Conservation (phyloP, 441 rosid species). For the Euphorbia schlechtendalii region DNA sequence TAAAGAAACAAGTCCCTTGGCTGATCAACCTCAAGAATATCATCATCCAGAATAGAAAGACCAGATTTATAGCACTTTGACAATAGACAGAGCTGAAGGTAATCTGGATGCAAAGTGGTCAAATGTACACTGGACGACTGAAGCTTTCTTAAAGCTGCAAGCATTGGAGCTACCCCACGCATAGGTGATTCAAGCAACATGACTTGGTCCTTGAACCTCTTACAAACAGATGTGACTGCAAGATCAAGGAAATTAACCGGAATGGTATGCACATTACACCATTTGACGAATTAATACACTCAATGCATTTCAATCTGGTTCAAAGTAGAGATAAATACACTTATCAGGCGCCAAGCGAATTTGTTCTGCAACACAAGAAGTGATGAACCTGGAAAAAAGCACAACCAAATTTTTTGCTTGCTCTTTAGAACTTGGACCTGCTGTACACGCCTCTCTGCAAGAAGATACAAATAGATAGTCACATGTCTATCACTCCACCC, state of each 20-base stretch:
- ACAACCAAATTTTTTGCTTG: constrained; percentile 37
- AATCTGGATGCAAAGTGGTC: constrained; percentile 86
- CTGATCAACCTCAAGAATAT: constrained; percentile 79
- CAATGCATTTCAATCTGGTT: constrained; percentile 3
- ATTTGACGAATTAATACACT: neutral
- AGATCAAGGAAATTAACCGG: constrained; percentile 16
- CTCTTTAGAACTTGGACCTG: constrained; percentile 49
- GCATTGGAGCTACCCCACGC: constrained; percentile 71
- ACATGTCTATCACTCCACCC: neutral
- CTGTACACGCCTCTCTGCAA: constrained; percentile 61
- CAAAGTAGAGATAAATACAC: constrained; percentile 37
- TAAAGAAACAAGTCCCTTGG: constrained; percentile 86
- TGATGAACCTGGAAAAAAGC: constrained; percentile 52
- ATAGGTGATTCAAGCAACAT: constrained; percentile 56
- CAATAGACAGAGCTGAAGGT: constrained; percentile 78
- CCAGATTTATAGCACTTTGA: constrained; percentile 74
- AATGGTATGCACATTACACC: neutral
- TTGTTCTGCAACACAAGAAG: constrained; percentile 59
- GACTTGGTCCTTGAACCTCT: constrained; percentile 76
- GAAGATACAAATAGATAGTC: constrained; percentile 15
- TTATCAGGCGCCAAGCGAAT: constrained; percentile 69
- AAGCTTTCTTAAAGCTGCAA: constrained; percentile 63
- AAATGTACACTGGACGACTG: constrained; percentile 62
- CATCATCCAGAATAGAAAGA: constrained; percentile 69
- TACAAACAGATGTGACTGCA: constrained; percentile 69